phyloP scores from a whole-genome alignment of 306 rosid genomes.

The Medicago truncatula region MtrunA17r5.0-ANR NC_053048.1:54749501-54750000 shows the following conservation, averaged over 20 bases:
- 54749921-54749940: slow-evolving; percentile 60
- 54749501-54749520: slow-evolving; percentile 16
- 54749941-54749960: slow-evolving; percentile 81
- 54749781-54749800: slow-evolving; percentile 29
- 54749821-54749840: slow-evolving; percentile 23
- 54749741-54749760: too few species aligned
- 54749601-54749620: too few species aligned
- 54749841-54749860: slow-evolving; percentile 99
- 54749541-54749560: slow-evolving; percentile 15
- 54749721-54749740: too few species aligned
- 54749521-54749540: slow-evolving; percentile 27
- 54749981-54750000: slow-evolving; percentile 94
- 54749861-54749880: slow-evolving; percentile 99
- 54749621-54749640: too few species aligned
- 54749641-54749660: too few species aligned
- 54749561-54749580: background rate
- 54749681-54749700: too few species aligned
- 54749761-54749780: slow-evolving; percentile 5
- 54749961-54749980: slow-evolving; percentile 89
- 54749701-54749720: too few species aligned
- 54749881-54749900: slow-evolving; percentile 93
- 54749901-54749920: slow-evolving; percentile 86
- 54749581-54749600: too few species aligned
- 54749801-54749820: slow-evolving; percentile 13
- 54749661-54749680: too few species aligned